Evolutionary conservation across 169 alveolate species (phyloP).

Genomic region (Blepharisma undulans): DNA sequence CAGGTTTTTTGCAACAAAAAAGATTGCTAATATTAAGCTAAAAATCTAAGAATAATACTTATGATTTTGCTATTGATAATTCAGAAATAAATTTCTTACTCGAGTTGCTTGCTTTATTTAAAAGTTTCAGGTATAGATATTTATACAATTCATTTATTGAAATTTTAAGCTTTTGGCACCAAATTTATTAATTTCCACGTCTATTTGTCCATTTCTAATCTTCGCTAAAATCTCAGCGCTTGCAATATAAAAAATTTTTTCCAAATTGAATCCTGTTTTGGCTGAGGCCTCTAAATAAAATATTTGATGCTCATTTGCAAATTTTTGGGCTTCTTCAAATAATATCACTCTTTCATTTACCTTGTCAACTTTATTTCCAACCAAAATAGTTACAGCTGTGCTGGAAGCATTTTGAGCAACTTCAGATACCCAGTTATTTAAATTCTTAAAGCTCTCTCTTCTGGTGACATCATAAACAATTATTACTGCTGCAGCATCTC

Average conservation of each 20-base stretch:
- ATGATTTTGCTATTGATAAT: no score
- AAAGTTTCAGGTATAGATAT: no score
- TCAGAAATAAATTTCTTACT: no score
- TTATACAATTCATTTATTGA: no score
- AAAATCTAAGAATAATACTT: no score
- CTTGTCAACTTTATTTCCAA: slow-evolving; percentile 78
- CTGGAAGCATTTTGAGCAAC: slow-evolving; percentile 60
- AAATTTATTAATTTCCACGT: no score
- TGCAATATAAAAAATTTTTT: no score
- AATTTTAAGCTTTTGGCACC: no score
- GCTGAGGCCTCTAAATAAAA: slow-evolving; percentile 68
- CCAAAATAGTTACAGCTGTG: slow-evolving; percentile 55
- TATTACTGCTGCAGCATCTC: slow-evolving; percentile 77
- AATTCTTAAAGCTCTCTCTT: slow-evolving; percentile 54
- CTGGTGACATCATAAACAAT: slow-evolving; percentile 75
- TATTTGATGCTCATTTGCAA: slow-evolving; percentile 65
- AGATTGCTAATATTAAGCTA: no score
- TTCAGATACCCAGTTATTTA: slow-evolving; percentile 62
- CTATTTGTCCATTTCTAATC: no score
- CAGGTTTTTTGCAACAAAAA: no score
- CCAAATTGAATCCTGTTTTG: neutral
- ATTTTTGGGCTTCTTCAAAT: slow-evolving; percentile 60
- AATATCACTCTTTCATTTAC: slow-evolving; percentile 60
- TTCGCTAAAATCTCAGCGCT: neutral
- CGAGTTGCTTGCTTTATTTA: no score